Evolutionary conservation across 306 rosid species (phyloP), one percentile per base, ranked within the genome.

Genomic region (Senna tora): DNA sequence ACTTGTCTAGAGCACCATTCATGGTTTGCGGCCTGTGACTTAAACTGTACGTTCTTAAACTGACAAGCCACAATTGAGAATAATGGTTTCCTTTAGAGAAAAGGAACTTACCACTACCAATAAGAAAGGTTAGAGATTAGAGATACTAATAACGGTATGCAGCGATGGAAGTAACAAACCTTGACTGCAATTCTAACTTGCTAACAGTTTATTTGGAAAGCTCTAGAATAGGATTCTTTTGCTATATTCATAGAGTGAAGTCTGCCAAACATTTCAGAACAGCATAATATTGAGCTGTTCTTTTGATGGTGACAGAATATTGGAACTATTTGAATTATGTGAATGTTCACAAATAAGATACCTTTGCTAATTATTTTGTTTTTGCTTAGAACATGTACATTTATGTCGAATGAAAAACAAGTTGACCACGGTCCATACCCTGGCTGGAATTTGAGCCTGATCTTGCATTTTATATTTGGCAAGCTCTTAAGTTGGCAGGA

Each of bases 11-110:
- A 38, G 22, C 5, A 36, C 5, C 49, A 33, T 33, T 59, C 10
- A 60, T 61, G 49, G 47, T 9, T 16, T 61, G 49, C 67, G 6
- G 49, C 47, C 67, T 17, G 85, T 78, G 43, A 67, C 81, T 71
- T 85, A 84, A 79, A 53, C 45, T 50, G 65, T 32, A 11, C 57
- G 5, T 20, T 33, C 36, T 20, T 63, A 32, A 25, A 42, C 39
- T 30, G 3, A 14, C 33, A 9, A 33, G 22, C 46, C 56, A 22
- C n/a, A 21, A 47, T 15, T 51, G 33, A 42, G 64, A 42, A 50
- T 71, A 22, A 7, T 16, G 53, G 20, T 10, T 58, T 6, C 38
- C 52, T 15, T 56, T 30, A 2, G 50, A 56, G 64, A 30, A 7
- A 10, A 49, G 68, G 19, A 46, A 57, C 17, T 36, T 19, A 38